Conservation (phyloP, 306 rosid species). For the Malus fusca region DNA sequence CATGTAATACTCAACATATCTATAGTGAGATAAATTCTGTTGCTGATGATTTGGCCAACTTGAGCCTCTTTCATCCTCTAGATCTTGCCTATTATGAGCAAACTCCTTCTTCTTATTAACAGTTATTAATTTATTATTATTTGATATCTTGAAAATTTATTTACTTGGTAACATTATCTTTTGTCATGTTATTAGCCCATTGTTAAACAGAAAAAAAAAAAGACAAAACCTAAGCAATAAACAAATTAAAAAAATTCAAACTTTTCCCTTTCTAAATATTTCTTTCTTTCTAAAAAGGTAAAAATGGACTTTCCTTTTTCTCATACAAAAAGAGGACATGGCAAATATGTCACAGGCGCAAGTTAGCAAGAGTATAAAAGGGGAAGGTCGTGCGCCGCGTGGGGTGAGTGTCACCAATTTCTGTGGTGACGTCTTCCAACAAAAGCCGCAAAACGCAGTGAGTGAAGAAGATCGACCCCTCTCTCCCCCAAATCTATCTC, state of each 20-base stretch:
- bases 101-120: no score
- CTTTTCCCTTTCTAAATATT: background rate
- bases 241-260: background rate
- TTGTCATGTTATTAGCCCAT: no score
- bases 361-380: background rate
- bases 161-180: no score
- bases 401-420: background rate
- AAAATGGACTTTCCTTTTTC: background rate
- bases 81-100: no score
- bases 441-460: slow-evolving; percentile 1
- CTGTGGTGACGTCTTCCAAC: slow-evolving; percentile 11
- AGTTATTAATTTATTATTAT: no score
- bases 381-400: background rate
- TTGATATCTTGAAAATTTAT: no score
- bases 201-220: no score
- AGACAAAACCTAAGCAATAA: no score
- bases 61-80: no score
- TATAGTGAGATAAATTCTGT: no score
- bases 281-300: background rate
- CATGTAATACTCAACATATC: no score
- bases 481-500: slow-evolving; percentile 17
- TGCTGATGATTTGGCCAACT: no score
- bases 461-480: slow-evolving; percentile 17
- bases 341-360: background rate
- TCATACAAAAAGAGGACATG: background rate